Base-by-base conservation (phyloP, 495 filamentous ascomycete species). In the Penicillium parvum region DNA sequence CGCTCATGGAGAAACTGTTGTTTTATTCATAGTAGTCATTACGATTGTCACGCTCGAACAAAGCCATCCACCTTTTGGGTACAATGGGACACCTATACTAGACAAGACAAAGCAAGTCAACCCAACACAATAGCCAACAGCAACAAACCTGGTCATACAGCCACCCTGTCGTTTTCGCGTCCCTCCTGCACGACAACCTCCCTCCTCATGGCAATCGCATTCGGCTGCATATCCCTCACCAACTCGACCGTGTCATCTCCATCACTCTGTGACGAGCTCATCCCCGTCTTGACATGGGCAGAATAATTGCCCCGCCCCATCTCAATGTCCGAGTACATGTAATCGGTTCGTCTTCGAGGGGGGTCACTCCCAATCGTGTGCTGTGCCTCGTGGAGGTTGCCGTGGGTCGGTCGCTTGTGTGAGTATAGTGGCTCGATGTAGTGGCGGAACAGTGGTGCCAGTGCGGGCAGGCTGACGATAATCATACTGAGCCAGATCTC, bases 401-500 rank as follows among this genome's bases (percentile, higher is more conserved):
- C 40, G 19, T 12, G 9, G 27, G 20, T 36, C 7, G 40, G 40
- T 26, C 40, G 40, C 32, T 43, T 43, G 12, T 18, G 40, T 11
- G 40, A 43, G 7, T 35, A 12, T 8, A 43, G 21, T 9, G 40
- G 40, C 32, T 43, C 40, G 11, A 43, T 30, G 22, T 43, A 43
- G 16, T 43, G 32, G 21, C 40, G 40, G 32, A 43, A 35, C 8
- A 43, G 32, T 16, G 40, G 40, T 15, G 40, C 40, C 15, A 43
- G 40, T 5, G 23, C 40, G 5, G 40, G 40, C 8, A 43, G 9
- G 15, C 40, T 43, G 21, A 43, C 40, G 17, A 43, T 43, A 16
- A 43, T 43, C 17, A 43, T 43, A 4, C 40, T 43, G 32, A 43
- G 40, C 40, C 40, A 43, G 19, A 43, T 12, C 12, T 43, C 40